Percentiles rank a stretch among this genome's conserved stretches.
phyloP scores from a whole-genome alignment of 169 alveolate genomes.

The Plasmodium knowlesi region DNA sequence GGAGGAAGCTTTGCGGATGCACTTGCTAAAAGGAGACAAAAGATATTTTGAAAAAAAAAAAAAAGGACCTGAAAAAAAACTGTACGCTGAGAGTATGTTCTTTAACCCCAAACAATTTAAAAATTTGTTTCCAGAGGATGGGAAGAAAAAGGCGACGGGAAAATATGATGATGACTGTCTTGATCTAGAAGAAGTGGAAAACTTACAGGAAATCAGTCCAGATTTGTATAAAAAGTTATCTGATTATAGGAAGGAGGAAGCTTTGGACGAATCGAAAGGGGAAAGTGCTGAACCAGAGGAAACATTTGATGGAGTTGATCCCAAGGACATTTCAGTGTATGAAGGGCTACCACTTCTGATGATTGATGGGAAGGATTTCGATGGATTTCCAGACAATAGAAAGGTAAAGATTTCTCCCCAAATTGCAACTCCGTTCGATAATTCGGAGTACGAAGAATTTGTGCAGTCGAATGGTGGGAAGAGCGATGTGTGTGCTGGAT shows the following conservation, averaged over 20 bases:
- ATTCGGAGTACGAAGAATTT: constrained; percentile 45
- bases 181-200: constrained; percentile 49
- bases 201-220: constrained; percentile 42
- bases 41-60: neutral
- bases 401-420: constrained; percentile 48
- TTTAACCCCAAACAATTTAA: constrained; percentile 72
- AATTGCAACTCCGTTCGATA: constrained; percentile 39
- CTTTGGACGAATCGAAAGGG: neutral
- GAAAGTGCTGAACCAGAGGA: neutral
- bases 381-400: constrained; percentile 62
- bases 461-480: neutral
- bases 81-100: constrained; percentile 34
- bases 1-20: neutral
- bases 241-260: constrained; percentile 23
- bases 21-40: neutral
- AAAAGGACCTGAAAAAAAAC: neutral
- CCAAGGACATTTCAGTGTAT: constrained; percentile 19
- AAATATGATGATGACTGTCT: neutral
- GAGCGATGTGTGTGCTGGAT: neutral
- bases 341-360: constrained; percentile 73
- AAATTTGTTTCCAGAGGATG: constrained; percentile 36
- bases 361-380: constrained; percentile 72
- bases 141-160: neutral
- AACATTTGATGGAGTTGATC: neutral
- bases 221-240: constrained; percentile 22